Evolutionary conservation across 768 basidiomycete genomes (phyloP), one percentile per base, ranked within the genome.

Genomic region (Collybia nuda): DNA sequence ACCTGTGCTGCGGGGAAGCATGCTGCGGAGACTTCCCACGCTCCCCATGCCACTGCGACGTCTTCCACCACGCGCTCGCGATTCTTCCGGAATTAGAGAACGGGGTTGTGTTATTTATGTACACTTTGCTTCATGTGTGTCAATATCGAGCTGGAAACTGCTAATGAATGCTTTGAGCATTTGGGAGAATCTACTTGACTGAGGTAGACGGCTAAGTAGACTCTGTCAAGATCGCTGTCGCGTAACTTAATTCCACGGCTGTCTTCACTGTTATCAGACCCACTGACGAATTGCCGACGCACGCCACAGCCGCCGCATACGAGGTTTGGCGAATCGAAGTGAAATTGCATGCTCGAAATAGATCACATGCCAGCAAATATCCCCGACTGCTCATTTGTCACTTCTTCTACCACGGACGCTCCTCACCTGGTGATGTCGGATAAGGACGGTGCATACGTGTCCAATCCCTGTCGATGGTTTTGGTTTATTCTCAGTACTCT

Each of bases 1-100:
- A 59, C 74, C 47, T 86, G 85, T 64, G 55, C 64, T 35, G 50
- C 61, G 36, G 32, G 32, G 32, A 50, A 50, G 40, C 62, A 62
- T 45, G 59, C 58, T 15, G 55, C 54, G 21, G 55, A 61, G 32
- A 52, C 40, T 24, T 47, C 53, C 38, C 51, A 46, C 40, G 23
- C 40, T 42, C 15, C 15, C 18, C 48, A 40, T 42, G 43, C 43
- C 29, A 44, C 44, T 51, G 46, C 17, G 19, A 41, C 48, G 6
- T n/a, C 52, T 39, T 29, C 46, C 22, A 29, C 48, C 26, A 59
- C 53, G 40, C 54, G 19, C 35, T 67, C 65, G 3, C 62, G 69
- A 18, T 59, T 67, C 53, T 71, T 71, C 59, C 60, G 47, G 40
- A 24, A 29, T 32, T 48, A 45, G 49, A 22, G 7, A 37, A 29